Conservation (phyloP, 2,329 filamentous ascomycete species). For the Beauveria asiatica region DNA sequence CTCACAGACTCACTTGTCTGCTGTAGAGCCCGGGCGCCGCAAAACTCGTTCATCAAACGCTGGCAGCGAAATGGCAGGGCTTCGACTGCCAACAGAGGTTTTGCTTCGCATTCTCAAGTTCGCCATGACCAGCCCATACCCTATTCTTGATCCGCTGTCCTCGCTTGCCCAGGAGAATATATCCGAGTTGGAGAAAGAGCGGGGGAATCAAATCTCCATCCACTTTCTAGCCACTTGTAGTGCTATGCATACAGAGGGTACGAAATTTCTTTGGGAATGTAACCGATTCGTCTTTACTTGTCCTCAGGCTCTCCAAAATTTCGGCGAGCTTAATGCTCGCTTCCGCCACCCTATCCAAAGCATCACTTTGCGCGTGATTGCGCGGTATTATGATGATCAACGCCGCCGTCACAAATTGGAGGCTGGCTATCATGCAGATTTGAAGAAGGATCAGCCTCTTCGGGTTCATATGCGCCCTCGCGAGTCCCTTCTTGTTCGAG, state of each 20-base stretch:
- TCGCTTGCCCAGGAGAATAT: constrained; percentile 34
- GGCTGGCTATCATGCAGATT: constrained; percentile 32
- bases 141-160: constrained; percentile 47
- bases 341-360: constrained; percentile 36
- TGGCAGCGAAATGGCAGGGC: constrained; percentile 24
- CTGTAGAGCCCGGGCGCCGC: constrained; percentile 23
- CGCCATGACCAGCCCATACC: constrained; percentile 37
- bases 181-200: constrained; percentile 33
- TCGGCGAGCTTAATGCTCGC: constrained; percentile 34
- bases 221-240: constrained; percentile 44
- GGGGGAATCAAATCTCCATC: constrained; percentile 42
- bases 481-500: constrained; percentile 38
- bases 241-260: constrained; percentile 41
- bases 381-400: constrained; percentile 47
- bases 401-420: constrained; percentile 33
- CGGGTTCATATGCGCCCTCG: constrained; percentile 34
- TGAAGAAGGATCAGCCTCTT: constrained; percentile 34
- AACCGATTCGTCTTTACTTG: constrained; percentile 49
- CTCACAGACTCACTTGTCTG: constrained; percentile 25
- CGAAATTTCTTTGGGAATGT: constrained; percentile 39
- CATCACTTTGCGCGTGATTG: constrained; percentile 44
- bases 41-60: constrained; percentile 25
- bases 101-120: constrained; percentile 43
- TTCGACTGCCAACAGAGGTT: constrained; percentile 43
- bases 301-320: constrained; percentile 39